Percentiles rank a stretch among this genome's conserved stretches.
Conservation (phyloP, 176 grass and related monocot genomes). For the maize (Zea mays) region Zm-B73-REFERENCE-NAM-5.0 NC_050100.1:23983001-23983500, state of each 20-base stretch:
- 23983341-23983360: neutral
- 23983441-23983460: slow-evolving; percentile 78
- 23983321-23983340: neutral
- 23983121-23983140: slow-evolving; percentile 90
- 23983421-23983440: slow-evolving; percentile 60
- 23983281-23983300: slow-evolving; percentile 93
- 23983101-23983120: slow-evolving; percentile 82
- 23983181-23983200: slow-evolving; percentile 77
- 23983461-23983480: slow-evolving; percentile 77
- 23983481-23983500: slow-evolving; percentile 94
- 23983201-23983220: slow-evolving; percentile 96
- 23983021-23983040: slow-evolving; percentile 86
- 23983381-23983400: too few species aligned
- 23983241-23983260: slow-evolving; percentile 90
- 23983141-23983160: slow-evolving; percentile 90
- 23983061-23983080: slow-evolving; percentile 82
- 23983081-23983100: slow-evolving; percentile 90
- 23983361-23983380: too few species aligned
- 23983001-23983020: slow-evolving; percentile 89
- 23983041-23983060: slow-evolving; percentile 82
- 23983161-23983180: slow-evolving; percentile 83
- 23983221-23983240: slow-evolving; percentile 78
- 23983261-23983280: slow-evolving; percentile 86
- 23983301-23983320: neutral
- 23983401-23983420: slow-evolving; percentile 22